Evolutionary conservation across 352 stramenopile genomes (phyloP), one percentile per base, ranked within the genome.

Genomic region (Phytophthora lateralis): DNA sequence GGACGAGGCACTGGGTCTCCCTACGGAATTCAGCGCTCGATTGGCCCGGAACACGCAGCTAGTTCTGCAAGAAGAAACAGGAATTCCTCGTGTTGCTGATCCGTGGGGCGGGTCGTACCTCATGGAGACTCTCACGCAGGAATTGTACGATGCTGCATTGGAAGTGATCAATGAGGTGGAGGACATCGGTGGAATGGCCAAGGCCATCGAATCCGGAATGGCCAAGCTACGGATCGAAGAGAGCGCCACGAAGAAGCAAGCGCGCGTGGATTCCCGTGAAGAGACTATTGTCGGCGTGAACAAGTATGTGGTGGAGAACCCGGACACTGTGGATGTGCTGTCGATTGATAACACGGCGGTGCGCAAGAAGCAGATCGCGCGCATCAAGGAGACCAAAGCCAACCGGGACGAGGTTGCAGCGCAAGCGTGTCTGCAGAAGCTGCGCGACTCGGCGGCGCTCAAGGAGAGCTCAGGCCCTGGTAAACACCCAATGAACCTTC

Each of bases 41-140:
- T 97, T 99, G 62, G 97, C 97, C 6, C 81, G 97, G 52, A 99
- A 99, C 73, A 99, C 97, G n/a, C 97, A 99, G 75, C 67, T 99
- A 26, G 97, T 99, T 61, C 66, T 99, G 24, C 96, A 99, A 75
- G 96, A 99, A 73, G 93, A 99, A 61, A 98, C 95, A 3, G 89
- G 91, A 9, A 97, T 99, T 34, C 96, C 90, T 17, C 78, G 86
- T 39, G 93, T 98, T 12, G 97, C 95, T 2, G 97, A 99, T 71
- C 97, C 97, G 14, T 99, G 93, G 95, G 96, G 95, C 42, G 97
- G 97, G 17, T 98, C 89, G 7, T 99, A 98, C 71, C 88, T 99
- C 70, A 99, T 99, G 93, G 97, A 99, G 71, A 90, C 75, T 35
- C 69, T 99, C 6, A 99, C 96, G 8, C 80, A 98, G 53, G 92